Conservation (phyloP, 345 rosid genomes). For the Aegle marmelos region DNA sequence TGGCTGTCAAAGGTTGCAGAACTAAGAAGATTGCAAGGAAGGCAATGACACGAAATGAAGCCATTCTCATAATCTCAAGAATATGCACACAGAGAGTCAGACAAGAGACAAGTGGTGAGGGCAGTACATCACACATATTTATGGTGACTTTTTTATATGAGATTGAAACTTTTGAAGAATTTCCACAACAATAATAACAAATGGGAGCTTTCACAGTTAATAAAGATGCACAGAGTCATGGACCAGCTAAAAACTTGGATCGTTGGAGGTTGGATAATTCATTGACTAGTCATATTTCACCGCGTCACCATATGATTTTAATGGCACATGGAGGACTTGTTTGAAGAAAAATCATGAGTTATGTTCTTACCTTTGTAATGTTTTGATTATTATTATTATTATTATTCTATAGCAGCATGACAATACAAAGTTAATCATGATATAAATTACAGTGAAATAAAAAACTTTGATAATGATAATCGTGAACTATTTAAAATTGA, state of each 20-base stretch:
- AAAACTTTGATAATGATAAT: neutral
- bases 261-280: neutral
- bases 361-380: neutral
- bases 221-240: neutral
- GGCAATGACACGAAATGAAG: neutral
- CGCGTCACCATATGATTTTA: neutral
- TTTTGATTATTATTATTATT: neutral
- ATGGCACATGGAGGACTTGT: too few species aligned
- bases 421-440: too few species aligned
- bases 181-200: neutral
- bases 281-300: neutral
- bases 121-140: too few species aligned
- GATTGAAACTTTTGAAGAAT: neutral
- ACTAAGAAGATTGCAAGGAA: constrained; percentile 18
- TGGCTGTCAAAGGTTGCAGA: constrained; percentile 15
- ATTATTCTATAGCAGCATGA: neutral
- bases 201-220: neutral
- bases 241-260: neutral
- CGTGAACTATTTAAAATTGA: neutral
- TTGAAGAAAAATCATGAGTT: too few species aligned
- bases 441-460: too few species aligned
- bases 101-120: neutral
- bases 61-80: constrained; percentile 12
- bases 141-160: neutral
- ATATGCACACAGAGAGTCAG: neutral